Base-by-base conservation (phyloP, 352 stramenopile genomes). In the Phytophthora palmivora region DNA sequence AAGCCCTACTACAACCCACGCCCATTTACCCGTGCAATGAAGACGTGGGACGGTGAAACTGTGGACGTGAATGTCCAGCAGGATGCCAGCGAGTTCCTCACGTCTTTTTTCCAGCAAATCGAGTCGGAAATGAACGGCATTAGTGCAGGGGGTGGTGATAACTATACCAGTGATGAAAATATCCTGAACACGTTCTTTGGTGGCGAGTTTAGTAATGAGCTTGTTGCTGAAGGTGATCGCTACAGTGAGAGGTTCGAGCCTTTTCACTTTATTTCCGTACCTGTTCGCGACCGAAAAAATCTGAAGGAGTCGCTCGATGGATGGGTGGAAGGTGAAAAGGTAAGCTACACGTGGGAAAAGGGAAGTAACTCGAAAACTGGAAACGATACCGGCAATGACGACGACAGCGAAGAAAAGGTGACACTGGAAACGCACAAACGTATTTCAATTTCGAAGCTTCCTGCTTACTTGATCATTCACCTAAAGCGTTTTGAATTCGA, bases 401-500 rank as follows among this genome's bases (percentile, higher is more conserved):
- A 28, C 4, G 63, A 78, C 38, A 62, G 67, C 8, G 46, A 72
- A 8, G 70, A 88, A 53, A 95, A 95, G 38, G 81, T 96, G 58
- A 96, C 89, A 18, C 51, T 96, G 11, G 87, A 94, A 37, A 97
- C 92, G 0, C 79, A 92, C 65, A 98, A 98, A 61, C 77, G 89
- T 22, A 94, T 96, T 44, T 97, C 83, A 0, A 97, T 97, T 58
- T 80, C 84, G 2, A 89, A 91, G 49, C 75, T 98, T 15, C 94
- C 94, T 6, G 75, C 88, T 19, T 85, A 95, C 47, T 69, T 98
- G 22, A 92, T 98, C 32, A 92, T 98, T 49, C 95, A 98, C 55
- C 58, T 98, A 10, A 98, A 98, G 74, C 85, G 95, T 0, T 98
- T 98, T 42, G 93, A 98, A 56, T 98, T 98, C 61, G 92, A 98